phyloP scores from a whole-genome alignment of 805 yeast genomes.

The Myxozyma neotropica region DNA sequence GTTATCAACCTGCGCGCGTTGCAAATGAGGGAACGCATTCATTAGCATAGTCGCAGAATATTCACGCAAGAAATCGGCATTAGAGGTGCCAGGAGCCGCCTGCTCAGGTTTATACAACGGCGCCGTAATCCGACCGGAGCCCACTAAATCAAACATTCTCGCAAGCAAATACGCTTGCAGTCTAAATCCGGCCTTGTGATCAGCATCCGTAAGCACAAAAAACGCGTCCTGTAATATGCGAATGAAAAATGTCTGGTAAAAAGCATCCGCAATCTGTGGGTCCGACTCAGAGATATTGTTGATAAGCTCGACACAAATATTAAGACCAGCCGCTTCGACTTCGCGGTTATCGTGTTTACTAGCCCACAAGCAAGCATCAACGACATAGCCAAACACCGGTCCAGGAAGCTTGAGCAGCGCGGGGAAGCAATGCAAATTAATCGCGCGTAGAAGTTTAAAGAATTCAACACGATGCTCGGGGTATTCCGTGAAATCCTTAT shows the following conservation, averaged over 20 bases:
- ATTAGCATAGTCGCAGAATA: slow-evolving; percentile 79
- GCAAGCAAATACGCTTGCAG: slow-evolving; percentile 84
- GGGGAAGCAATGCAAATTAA: slow-evolving; percentile 79
- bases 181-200: slow-evolving; percentile 94
- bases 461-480: slow-evolving; percentile 98
- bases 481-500: slow-evolving; percentile 91
- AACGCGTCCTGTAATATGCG: slow-evolving; percentile 90
- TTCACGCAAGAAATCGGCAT: slow-evolving; percentile 74
- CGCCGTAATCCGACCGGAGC: slow-evolving; percentile 68
- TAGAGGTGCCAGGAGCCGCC: slow-evolving; percentile 83
- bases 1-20: slow-evolving; percentile 75
- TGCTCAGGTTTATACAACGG: slow-evolving; percentile 81
- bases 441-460: slow-evolving; percentile 84
- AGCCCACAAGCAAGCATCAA: slow-evolving; percentile 97
- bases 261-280: slow-evolving; percentile 75
- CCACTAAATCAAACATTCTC: slow-evolving; percentile 79
- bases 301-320: slow-evolving; percentile 78
- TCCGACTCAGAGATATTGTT: slow-evolving; percentile 82
- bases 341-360: slow-evolving; percentile 97
- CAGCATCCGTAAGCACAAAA: slow-evolving; percentile 91
- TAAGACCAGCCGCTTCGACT: slow-evolving; percentile 89
- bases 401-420: slow-evolving; percentile 88
- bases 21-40: slow-evolving; percentile 90
- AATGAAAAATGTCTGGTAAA: slow-evolving; percentile 85
- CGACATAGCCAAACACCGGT: slow-evolving; percentile 84